Conservation (phyloP, 2,329 filamentous ascomycete species). For the Penicillium olsonii region DNA sequence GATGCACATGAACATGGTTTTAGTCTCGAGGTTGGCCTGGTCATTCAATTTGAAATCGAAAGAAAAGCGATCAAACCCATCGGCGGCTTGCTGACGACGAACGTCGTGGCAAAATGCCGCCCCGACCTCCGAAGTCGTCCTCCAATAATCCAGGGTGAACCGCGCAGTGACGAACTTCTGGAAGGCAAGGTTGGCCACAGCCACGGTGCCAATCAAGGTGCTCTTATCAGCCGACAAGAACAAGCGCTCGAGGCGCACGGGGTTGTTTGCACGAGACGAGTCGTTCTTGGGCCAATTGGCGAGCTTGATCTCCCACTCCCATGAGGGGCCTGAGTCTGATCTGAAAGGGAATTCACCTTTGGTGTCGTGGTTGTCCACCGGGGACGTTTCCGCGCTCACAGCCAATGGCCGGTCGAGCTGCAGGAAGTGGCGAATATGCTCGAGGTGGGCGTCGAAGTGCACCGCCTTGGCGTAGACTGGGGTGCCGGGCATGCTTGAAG, state of each 20-base stretch:
- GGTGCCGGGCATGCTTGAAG: conserved; percentile 96
- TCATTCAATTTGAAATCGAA: conserved; percentile 94
- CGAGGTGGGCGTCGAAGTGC: conserved; percentile 96
- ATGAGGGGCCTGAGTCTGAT: conserved; percentile 55
- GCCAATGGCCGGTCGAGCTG: conserved; percentile 93
- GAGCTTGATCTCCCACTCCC: conserved; percentile 85
- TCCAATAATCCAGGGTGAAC: conserved; percentile 98
- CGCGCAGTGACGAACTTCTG: conserved; percentile 86
- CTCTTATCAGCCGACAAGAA: conserved; percentile 88
- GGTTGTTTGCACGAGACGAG: conserved; percentile 58
- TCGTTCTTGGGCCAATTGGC: conserved; percentile 77
- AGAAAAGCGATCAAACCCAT: conserved; percentile 82
- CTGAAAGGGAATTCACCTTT: conserved; percentile 87
- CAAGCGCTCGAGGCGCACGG: conserved; percentile 80
- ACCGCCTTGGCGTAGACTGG: conserved; percentile 95
- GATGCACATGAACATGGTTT: conserved; percentile 90
- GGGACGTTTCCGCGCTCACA: conserved; percentile 91
- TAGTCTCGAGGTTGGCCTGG: conserved; percentile 84
- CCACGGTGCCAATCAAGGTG: conserved; percentile 77
- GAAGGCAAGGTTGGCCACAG: conserved; percentile 85
- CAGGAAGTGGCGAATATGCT: conserved; percentile 93
- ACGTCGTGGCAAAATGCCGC: conserved; percentile 87
- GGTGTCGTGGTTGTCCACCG: conserved; percentile 82
- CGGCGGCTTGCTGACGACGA: conserved; percentile 61
- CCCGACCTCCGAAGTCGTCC: conserved; percentile 90